A percentile compares a stretch with the other conserved stretches of the same genome.
These are phyloP conservation scores for Asterophora parasitica DNA, from an alignment of 768 basidiomycete species.

Conservation along the genomic window DNA sequence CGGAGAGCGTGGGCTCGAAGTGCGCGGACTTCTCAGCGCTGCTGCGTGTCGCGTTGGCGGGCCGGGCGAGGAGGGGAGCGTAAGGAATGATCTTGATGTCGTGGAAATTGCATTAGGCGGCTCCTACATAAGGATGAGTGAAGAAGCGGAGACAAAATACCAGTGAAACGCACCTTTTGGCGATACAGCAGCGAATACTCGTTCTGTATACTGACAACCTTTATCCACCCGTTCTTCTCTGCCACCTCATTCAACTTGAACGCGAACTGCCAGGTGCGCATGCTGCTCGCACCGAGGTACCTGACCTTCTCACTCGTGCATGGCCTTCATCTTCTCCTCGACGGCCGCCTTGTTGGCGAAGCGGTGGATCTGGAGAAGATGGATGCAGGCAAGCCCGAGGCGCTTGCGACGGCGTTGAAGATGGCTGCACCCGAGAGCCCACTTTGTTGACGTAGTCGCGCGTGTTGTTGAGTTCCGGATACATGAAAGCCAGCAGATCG, in stretches of 20 bases:
- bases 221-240: constrained; percentile 41
- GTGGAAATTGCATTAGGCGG: constrained; percentile 38
- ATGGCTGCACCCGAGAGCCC: constrained; percentile 21
- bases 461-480: background rate
- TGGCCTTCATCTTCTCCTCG: constrained; percentile 41
- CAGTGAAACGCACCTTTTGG: constrained; percentile 30
- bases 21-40: constrained; percentile 11
- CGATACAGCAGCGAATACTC: constrained; percentile 51
- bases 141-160: background rate
- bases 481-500: background rate
- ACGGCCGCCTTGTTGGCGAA: constrained; percentile 28
- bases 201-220: constrained; percentile 53
- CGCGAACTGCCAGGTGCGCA: constrained; percentile 42
- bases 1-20: constrained; percentile 15
- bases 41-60: constrained; percentile 12
- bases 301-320: constrained; percentile 40
- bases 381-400: constrained; percentile 25
- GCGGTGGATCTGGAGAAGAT: constrained; percentile 37
- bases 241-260: constrained; percentile 41
- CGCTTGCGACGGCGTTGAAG: constrained; percentile 27
- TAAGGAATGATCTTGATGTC: constrained; percentile 52
- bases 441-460: constrained; percentile 16
- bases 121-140: constrained; percentile 27
- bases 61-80: constrained; percentile 37
- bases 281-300: constrained; percentile 44